Percentiles rank a stretch among this genome's conserved stretches.
Conservation (phyloP, 805 yeast species). For the Monosporozyma unispora region DNA sequence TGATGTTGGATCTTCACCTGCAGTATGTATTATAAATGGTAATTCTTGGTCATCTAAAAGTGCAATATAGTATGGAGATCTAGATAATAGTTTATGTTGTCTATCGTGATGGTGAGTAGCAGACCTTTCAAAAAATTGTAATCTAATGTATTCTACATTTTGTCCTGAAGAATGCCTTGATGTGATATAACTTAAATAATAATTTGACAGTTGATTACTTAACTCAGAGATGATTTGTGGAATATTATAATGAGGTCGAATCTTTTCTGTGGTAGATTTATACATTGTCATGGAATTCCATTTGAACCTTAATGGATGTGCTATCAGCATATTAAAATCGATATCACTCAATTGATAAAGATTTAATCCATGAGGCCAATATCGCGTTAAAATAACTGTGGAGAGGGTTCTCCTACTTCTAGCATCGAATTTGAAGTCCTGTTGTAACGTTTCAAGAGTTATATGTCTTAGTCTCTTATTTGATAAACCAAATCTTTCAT, state of each 20-base stretch:
- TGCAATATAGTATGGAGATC: constrained; percentile 56
- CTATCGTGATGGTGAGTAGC: not conserved
- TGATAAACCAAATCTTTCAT: constrained; percentile 9
- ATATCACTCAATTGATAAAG: constrained; percentile 56
- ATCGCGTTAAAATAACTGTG: constrained; percentile 10
- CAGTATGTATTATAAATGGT: constrained; percentile 54
- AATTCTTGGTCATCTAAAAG: constrained; percentile 49
- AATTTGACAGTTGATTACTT: constrained; percentile 37
- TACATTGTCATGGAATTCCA: constrained; percentile 29
- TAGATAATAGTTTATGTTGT: constrained; percentile 22
- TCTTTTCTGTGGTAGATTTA: constrained; percentile 19
- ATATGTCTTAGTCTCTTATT: not conserved
- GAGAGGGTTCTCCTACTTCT: constrained; percentile 11
- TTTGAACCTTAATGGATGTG: constrained; percentile 37
- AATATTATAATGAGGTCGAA: constrained; percentile 35
- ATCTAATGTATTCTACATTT: constrained; percentile 51
- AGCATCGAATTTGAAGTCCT: constrained; percentile 8
- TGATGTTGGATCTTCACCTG: constrained; percentile 37
- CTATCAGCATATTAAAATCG: constrained; percentile 57
- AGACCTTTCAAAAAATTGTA: constrained; percentile 54
- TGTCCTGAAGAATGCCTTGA: constrained; percentile 55
- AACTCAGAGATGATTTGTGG: constrained; percentile 42
- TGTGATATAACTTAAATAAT: constrained; percentile 55
- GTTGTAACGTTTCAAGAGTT: constrained; percentile 3
- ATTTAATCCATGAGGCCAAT: constrained; percentile 22